Evolutionary conservation across 306 rosid species (phyloP), one percentile per base, ranked within the genome.

Genomic region (Glycine soja): DNA sequence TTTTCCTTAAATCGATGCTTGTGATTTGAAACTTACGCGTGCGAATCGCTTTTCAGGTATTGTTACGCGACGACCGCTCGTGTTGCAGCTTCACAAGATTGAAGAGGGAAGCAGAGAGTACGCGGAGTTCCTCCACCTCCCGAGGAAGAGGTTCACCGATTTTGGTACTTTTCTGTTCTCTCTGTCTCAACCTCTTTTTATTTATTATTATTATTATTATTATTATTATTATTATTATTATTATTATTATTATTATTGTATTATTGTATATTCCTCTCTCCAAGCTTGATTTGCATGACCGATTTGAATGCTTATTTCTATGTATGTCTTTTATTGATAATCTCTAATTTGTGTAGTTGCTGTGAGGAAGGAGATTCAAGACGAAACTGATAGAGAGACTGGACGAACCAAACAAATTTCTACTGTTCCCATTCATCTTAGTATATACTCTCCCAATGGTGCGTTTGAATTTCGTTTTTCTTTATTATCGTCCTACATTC

Each of bases 371-470:
- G 98, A 94, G 84, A 94, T 94, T 83, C 81, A 85, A 74, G 98
- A 94, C n/a, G 98, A 94, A 89, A 94, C 98, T 2, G 98, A 94
- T 74, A 91, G 98, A 87, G 97, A 92, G 87, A 94, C 98, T 6
- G 98, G 98, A 48, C 93, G 93, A 50, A 15, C 63, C 80, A 94
- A 91, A 86, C 93, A 89, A 78, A 94, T 94, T 74, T 94, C 98
- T 5, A 91, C 82, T 72, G 97, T 94, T 47, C 98, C 98, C 7
- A 94, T 94, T 90, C 98, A 94, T 87, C 97, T 94, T 57, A 94
- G 98, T 80, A 94, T 94, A 79, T 90, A 85, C 82, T 94, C 98
- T 79, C 98, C 98, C 16, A 85, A 84, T 76, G 98, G 98, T 94
- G 86, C 56, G 91, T 65, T 63, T 24, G 14, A 12, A 30, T 54